Conservation (phyloP, 768 basidiomycete species). For the Hypsizygus marmoreus region DNA sequence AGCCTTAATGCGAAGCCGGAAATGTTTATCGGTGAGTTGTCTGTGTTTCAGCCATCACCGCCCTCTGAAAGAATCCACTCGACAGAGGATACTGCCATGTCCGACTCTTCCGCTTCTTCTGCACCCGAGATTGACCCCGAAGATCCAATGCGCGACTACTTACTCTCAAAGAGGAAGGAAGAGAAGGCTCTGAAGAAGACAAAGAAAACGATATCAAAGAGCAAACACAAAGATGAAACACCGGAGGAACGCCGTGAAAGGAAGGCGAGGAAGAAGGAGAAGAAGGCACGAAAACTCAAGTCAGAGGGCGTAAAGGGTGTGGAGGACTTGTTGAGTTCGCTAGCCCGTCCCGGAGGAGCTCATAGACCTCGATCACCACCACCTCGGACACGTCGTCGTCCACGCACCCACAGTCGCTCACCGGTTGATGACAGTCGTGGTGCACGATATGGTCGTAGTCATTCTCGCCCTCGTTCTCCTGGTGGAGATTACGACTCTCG, state of each 20-base stretch:
- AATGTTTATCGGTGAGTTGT: constrained; percentile 56
- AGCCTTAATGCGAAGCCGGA: constrained; percentile 86
- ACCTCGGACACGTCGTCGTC: constrained; percentile 13
- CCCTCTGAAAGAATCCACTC: constrained; percentile 3
- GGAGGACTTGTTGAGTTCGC: constrained; percentile 60
- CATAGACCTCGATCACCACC: constrained; percentile 23
- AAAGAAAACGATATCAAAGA: constrained; percentile 63
- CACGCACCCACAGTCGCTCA: constrained; percentile 17
- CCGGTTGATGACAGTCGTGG: constrained; percentile 14
- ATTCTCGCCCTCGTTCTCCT: constrained; percentile 15
- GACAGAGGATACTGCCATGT: constrained; percentile 51
- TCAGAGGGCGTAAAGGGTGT: constrained; percentile 68
- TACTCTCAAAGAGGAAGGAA: constrained; percentile 74
- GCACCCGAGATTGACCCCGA: constrained; percentile 84
- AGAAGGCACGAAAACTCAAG: constrained; percentile 59
- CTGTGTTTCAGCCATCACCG: background rate
- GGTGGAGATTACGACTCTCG: constrained; percentile 10
- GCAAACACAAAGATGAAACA: constrained; percentile 73
- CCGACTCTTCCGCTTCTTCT: constrained; percentile 68
- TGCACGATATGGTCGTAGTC: constrained; percentile 1
- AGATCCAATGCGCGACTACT: constrained; percentile 96
- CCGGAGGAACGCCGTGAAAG: constrained; percentile 76
- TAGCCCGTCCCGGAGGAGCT: constrained; percentile 38
- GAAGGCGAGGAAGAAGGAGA: constrained; percentile 71
- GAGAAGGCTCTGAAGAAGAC: constrained; percentile 67